Conservation (phyloP, 306 rosid species). For the Medicago lupulina region DNA sequence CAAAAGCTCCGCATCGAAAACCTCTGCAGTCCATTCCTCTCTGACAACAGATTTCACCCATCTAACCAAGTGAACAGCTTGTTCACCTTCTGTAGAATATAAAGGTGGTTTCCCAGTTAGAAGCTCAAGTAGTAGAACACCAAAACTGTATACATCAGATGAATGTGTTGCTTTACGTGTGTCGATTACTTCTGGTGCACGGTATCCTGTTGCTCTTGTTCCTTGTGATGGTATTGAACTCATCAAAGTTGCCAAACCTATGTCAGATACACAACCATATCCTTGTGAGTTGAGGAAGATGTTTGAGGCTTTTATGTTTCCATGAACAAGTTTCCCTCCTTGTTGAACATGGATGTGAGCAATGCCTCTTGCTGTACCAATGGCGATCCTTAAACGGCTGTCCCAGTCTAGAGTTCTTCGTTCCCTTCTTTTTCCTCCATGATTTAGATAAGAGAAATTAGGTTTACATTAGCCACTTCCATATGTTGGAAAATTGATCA, state of each 20-base stretch:
- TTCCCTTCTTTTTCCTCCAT: conserved; percentile 72
- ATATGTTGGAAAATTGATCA: background rate
- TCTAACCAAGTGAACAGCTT: conserved; percentile 78
- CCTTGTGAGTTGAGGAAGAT: conserved; percentile 81
- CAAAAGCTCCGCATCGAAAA: conserved; percentile 78
- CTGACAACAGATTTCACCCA: conserved; percentile 97
- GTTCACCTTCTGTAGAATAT: conserved; percentile 61
- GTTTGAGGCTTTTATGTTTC: conserved; percentile 89
- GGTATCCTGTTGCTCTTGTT: conserved; percentile 69
- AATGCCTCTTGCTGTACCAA: conserved; percentile 90
- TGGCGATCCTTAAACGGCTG: conserved; percentile 66
- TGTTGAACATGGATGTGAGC: conserved; percentile 69
- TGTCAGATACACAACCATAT: conserved; percentile 79
- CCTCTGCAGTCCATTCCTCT: conserved; percentile 99
- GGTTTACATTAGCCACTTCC: conserved; percentile 37
- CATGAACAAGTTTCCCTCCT: conserved; percentile 82
- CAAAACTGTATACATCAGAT: conserved; percentile 81
- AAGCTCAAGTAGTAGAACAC: conserved; percentile 87
- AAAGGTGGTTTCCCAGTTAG: conserved; percentile 84
- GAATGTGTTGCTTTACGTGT: conserved; percentile 66
- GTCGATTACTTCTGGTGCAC: conserved; percentile 90
- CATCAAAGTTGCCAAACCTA: conserved; percentile 65
- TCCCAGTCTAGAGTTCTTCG: conserved; percentile 79
- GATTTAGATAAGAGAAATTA: conserved; percentile 29
- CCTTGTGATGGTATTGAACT: conserved; percentile 60